Percentiles rank a stretch among this genome's conserved stretches.
phyloP scores from a whole-genome alignment of 2,329 filamentous ascomycete genomes.

The Raffaelea ambrosiae region DNA sequence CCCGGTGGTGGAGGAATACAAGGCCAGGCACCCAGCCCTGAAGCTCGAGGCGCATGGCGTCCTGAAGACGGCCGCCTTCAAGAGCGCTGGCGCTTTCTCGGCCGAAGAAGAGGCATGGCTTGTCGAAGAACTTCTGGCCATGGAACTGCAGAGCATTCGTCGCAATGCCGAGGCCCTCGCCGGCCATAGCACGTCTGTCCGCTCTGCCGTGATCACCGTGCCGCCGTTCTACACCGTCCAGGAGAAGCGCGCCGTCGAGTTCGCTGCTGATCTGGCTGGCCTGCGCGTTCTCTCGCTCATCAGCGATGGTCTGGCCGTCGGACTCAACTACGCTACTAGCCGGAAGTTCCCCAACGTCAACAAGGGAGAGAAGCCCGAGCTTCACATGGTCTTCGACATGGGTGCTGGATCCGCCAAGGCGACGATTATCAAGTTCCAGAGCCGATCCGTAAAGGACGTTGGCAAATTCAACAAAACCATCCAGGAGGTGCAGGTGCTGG shows the following conservation, averaged over 20 bases:
- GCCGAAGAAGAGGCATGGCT: slow-evolving; percentile 59
- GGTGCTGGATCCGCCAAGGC: slow-evolving; percentile 91
- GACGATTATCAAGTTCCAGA: slow-evolving; percentile 82
- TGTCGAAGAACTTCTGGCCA: slow-evolving; percentile 89
- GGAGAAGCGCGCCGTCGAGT: slow-evolving; percentile 77
- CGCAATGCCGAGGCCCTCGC: slow-evolving; percentile 80
- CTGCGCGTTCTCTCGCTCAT: slow-evolving; percentile 78
- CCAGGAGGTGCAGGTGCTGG: slow-evolving; percentile 86
- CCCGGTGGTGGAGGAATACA: slow-evolving; percentile 60
- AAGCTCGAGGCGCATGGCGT: slow-evolving; percentile 51
- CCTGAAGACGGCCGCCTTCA: slow-evolving; percentile 70
- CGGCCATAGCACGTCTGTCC: slow-evolving; percentile 63
- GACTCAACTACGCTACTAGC: slow-evolving; percentile 88
- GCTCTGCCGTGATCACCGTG: slow-evolving; percentile 80
- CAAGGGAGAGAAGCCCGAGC: slow-evolving; percentile 77
- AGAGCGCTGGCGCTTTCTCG: slow-evolving; percentile 58
- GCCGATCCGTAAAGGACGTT: slow-evolving; percentile 79
- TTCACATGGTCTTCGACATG: slow-evolving; percentile 96
- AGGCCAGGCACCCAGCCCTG: slow-evolving; percentile 67
- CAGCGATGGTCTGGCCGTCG: slow-evolving; percentile 85
- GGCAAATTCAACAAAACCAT: slow-evolving; percentile 94
- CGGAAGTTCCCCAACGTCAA: slow-evolving; percentile 80
- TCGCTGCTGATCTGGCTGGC: slow-evolving; percentile 80
- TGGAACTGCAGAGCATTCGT: slow-evolving; percentile 89
- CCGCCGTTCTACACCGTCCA: slow-evolving; percentile 85